Conservation (phyloP, 2,329 filamentous ascomycete genomes). For the Fusarium sp. region DNA sequence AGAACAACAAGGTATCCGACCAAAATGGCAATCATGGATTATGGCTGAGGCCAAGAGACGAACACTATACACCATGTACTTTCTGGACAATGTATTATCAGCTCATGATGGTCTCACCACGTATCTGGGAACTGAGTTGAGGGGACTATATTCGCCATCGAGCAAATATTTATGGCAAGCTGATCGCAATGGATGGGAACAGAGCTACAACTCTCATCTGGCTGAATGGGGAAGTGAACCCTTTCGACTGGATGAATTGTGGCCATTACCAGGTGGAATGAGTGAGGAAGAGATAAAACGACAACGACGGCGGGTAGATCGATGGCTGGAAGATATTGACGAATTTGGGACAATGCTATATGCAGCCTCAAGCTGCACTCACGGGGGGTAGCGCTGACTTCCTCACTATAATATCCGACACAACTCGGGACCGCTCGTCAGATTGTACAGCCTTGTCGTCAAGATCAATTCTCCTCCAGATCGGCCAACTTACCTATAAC, state of each 20-base stretch:
- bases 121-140: conserved; percentile 62
- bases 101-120: conserved; percentile 57
- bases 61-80: conserved; percentile 63
- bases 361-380: conserved; percentile 59
- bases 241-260: conserved; percentile 63
- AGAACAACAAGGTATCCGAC: conserved; percentile 54
- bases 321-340: conserved; percentile 63
- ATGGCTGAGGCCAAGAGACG: conserved; percentile 64
- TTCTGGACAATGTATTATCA: conserved; percentile 63
- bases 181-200: conserved; percentile 55
- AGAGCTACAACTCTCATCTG: conserved; percentile 56
- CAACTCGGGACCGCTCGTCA: neutral
- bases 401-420: neutral
- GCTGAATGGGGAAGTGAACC: conserved; percentile 55
- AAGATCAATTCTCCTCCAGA: conserved; percentile 45
- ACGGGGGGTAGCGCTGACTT: conserved; percentile 46
- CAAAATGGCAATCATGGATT: conserved; percentile 66
- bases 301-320: conserved; percentile 56
- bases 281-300: conserved; percentile 46
- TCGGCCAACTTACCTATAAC: neutral
- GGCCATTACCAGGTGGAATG: conserved; percentile 54
- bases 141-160: conserved; percentile 56
- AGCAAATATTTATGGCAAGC: conserved; percentile 59
- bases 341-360: conserved; percentile 67
- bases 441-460: conserved; percentile 19